Base-by-base conservation (phyloP, 2,329 filamentous ascomycete species). In the Neurospora sp. region DNA sequence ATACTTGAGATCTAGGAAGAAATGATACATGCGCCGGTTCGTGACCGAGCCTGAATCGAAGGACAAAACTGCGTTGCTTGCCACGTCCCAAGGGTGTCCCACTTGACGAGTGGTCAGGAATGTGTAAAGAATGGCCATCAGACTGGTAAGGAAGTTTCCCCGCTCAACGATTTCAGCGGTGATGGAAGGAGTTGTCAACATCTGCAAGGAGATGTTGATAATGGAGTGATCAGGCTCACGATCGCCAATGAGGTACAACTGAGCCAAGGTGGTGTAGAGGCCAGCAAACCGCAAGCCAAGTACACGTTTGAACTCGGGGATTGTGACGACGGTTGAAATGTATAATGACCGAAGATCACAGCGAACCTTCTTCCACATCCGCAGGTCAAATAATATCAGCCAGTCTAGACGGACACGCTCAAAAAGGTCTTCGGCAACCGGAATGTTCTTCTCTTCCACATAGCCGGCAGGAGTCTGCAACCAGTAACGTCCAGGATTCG, bases 181-280 rank as follows among this genome's bases (percentile, higher is more conserved):
- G 74, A 99, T 98, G 0, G 95, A 97, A 1, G 96, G 94, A 0
- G 96, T 97, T 0, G 96, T 99, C 72, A 99, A 84, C 88, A 99
- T 96, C 78, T 99, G 96, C 38, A 98, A 83, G 4, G 95, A 98
- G 43, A 99, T 87, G 78, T 97, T 97, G 84, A 99, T 97, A 77
- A 99, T 98, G 11, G 95, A 98, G 80, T 98, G 95, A 77, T 99
- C 96, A 2, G 96, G 96, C 79, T 99, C 96, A 73, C 96, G 87
- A 78, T 99, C 96, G 15, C 95, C 95, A 73, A 99, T 96, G 38
- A 99, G 87, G 78, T 98, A 99, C 3, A 99, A 84, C 78, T 99
- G 95, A 5, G 96, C 94, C 67, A 99, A 83, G 2, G 92, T 92
- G 1, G 96, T 98, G 80, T 99, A 99, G 3, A 99, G 85, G 0